Conservation (phyloP, 192 early-diverging fungal genomes). For the Coemansia sp. region DNA sequence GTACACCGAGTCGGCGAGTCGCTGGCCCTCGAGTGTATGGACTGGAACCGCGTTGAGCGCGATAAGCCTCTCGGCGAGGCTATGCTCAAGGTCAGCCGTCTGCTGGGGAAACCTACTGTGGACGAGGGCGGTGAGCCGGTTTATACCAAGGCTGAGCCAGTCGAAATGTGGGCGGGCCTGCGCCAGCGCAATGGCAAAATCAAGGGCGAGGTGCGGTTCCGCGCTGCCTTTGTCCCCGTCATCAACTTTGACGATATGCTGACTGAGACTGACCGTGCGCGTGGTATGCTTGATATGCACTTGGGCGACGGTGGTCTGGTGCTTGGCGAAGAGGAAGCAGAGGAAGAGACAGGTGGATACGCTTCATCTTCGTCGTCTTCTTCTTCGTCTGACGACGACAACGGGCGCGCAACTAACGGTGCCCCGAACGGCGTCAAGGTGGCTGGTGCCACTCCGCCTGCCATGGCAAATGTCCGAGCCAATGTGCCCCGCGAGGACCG, state of each 20-base stretch:
- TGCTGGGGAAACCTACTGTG: conserved; percentile 44
- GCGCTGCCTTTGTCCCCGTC: conserved; percentile 57
- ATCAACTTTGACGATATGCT: conserved; percentile 55
- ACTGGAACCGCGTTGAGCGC: conserved; percentile 83
- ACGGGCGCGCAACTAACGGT: too few species aligned
- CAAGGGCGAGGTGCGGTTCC: conserved; percentile 62
- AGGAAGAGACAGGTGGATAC: neutral
- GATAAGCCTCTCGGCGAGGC: conserved; percentile 82
- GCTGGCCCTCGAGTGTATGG: conserved; percentile 76
- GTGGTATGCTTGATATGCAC: conserved; percentile 38
- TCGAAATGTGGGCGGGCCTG: conserved; percentile 58
- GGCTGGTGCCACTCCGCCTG: neutral
- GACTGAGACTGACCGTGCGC: conserved; percentile 34
- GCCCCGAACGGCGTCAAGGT: neutral
- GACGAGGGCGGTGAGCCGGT: conserved; percentile 41
- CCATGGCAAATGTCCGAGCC: neutral
- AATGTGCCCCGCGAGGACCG: conserved; percentile 5
- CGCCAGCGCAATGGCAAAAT: conserved; percentile 57
- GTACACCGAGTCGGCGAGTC: conserved; percentile 71
- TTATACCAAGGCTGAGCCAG: conserved; percentile 40
- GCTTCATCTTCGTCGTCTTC: conserved; percentile 10
- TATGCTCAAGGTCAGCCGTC: conserved; percentile 57
- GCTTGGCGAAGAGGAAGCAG: conserved; percentile 36
- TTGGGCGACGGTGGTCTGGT: conserved; percentile 42
- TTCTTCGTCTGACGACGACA: neutral